Conservation (phyloP, 306 rosid species). For the Ziziphus jujuba region DNA sequence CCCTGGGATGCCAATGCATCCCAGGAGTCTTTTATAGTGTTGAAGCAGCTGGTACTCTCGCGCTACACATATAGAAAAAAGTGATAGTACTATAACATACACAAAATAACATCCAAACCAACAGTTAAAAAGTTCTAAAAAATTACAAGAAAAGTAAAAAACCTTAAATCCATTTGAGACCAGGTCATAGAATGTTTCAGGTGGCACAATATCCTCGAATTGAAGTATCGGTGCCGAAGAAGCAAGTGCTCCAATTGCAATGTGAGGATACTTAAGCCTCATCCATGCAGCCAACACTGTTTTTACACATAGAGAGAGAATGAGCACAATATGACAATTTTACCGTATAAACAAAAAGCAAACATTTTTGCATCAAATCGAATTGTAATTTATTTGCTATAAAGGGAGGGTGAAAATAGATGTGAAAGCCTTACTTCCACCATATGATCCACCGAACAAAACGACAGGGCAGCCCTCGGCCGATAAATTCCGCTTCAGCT, state of each 20-base stretch:
- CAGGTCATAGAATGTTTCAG: constrained; percentile 67
- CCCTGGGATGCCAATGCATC: constrained; percentile 41
- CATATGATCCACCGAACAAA: constrained; percentile 88
- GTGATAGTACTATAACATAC: constrained; percentile 13
- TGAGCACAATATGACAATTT: background rate
- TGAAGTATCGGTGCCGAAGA: constrained; percentile 94
- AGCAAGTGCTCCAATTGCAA: constrained; percentile 83
- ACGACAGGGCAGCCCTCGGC: constrained; percentile 71
- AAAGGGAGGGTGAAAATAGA: background rate
- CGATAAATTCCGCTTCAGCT: constrained; percentile 55
- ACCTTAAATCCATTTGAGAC: constrained; percentile 77
- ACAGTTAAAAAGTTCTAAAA: too few relatives aligned
- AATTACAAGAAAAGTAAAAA: background rate
- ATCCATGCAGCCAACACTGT: constrained; percentile 94
- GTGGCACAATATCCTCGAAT: constrained; percentile 75
- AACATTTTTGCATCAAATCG: too few relatives aligned
- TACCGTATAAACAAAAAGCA: too few relatives aligned
- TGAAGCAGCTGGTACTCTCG: constrained; percentile 70
- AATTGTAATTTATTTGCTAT: background rate
- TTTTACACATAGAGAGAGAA: background rate
- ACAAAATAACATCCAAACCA: constrained; percentile 2
- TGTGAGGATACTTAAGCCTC: constrained; percentile 92
- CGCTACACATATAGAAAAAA: constrained; percentile 45
- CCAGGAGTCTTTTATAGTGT: constrained; percentile 77
- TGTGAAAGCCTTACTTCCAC: constrained; percentile 61